Evolutionary conservation across 2,329 filamentous ascomycete species (phyloP), one percentile per base, ranked within the genome.

Genomic region (Diaporthe destruens): DNA sequence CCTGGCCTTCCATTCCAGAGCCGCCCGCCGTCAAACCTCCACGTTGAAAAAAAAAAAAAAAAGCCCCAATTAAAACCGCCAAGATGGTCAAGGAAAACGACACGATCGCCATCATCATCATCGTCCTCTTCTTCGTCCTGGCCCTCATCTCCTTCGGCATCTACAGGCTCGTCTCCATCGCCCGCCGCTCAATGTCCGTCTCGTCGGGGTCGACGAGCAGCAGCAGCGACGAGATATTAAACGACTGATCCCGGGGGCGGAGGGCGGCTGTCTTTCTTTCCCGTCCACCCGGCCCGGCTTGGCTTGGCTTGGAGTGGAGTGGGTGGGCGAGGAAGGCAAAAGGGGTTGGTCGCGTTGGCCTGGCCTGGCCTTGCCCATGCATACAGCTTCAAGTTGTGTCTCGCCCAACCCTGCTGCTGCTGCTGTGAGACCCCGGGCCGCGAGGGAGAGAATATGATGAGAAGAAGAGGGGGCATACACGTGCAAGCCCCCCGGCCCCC

Each of bases 81-180:
- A 84, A 76, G 76, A 91, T 88, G 87, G 84, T 87, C 77, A 88
- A 92, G 81, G 83, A 87, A 83, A 92, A 92, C 87, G 87, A 92
- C 81, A 88, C 89, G 78, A 92, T 92, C 81, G 90, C 90, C 77
- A 85, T 92, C 80, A 92, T 92, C 79, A 88, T 92, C 81, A 91
- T 92, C 80, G 80, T 92, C 71, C 86, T 92, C 76, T 92, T 92
- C 83, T 80, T 90, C 78, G 82, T 92, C 63, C 86, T 92, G 61
- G 88, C 89, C 69, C 82, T 84, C 73, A 88, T 92, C 71, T 86
- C 88, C 9, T 91, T 91, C 77, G 90, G 88, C 74, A 92, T 92
- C 80, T 91, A 89, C 82, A 85, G 86, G 73, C 82, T 92, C 11
- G 89, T 92, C 65, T 85, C 85, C 76, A 81, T 86, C 36, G 88